Conservation (phyloP, 2,329 filamentous ascomycete genomes). For the Xylaria arbuscula region DNA sequence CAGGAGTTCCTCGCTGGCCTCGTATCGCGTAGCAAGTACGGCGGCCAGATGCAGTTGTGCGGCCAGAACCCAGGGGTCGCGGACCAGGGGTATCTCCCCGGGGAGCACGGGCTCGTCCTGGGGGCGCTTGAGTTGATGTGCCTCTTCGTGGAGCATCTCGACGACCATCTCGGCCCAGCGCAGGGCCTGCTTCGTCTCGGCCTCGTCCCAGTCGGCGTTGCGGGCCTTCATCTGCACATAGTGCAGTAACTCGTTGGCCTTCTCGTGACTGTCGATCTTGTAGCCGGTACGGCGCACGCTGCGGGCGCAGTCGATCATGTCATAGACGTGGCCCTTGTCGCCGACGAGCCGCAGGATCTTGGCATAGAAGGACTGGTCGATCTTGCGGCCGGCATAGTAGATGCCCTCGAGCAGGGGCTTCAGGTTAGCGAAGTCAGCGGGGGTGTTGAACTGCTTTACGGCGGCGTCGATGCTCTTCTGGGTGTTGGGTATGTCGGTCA, state of each 20-base stretch:
- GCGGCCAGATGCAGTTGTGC: slow-evolving; percentile 59
- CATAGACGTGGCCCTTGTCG: slow-evolving; percentile 55
- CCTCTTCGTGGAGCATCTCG: slow-evolving; percentile 60
- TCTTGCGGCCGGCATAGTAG: slow-evolving; percentile 55
- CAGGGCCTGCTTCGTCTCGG: slow-evolving; percentile 56
- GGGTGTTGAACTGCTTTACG: slow-evolving; percentile 59
- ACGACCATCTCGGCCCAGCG: slow-evolving; percentile 60
- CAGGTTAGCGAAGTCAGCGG: slow-evolving; percentile 65
- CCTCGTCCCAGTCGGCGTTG: slow-evolving; percentile 50
- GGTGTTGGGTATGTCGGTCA: slow-evolving; percentile 57
- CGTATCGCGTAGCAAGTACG: slow-evolving; percentile 52
- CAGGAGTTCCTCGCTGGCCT: slow-evolving; percentile 46
- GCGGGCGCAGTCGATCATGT: slow-evolving; percentile 63
- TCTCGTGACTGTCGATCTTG: slow-evolving; percentile 56
- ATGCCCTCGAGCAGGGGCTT: slow-evolving; percentile 63
- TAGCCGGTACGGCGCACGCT: slow-evolving; percentile 60
- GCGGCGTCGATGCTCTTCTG: slow-evolving; percentile 53
- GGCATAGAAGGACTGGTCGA: slow-evolving; percentile 51
- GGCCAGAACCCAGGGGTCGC: slow-evolving; percentile 58
- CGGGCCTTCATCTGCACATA: slow-evolving; percentile 58
- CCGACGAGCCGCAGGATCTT: slow-evolving; percentile 58
- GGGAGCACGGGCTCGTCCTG: slow-evolving; percentile 33
- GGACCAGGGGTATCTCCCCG: slow-evolving; percentile 49
- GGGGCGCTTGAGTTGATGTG: slow-evolving; percentile 49
- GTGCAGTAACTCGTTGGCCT: slow-evolving; percentile 54